Evolutionary conservation across 2,329 filamentous ascomycete species (phyloP).

Genomic region (Talaromyces pinophilus): DNA sequence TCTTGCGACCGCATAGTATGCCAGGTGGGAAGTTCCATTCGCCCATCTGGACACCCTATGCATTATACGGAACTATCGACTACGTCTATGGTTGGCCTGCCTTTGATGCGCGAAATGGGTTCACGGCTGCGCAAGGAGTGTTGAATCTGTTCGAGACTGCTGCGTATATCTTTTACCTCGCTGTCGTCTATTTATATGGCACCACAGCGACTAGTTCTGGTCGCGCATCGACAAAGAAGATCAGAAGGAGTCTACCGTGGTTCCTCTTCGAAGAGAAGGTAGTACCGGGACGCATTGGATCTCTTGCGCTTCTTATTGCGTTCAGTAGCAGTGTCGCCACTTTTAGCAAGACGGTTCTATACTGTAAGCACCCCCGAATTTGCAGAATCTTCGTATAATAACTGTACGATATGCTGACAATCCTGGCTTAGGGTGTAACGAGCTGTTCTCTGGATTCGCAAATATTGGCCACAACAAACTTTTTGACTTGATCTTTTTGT

Average conservation of each 20-base stretch:
- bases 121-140: constrained; percentile 71
- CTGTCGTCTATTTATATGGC: constrained; percentile 51
- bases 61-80: constrained; percentile 77
- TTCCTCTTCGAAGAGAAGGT: constrained; percentile 53
- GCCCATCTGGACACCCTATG: constrained; percentile 75
- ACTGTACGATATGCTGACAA: not conserved
- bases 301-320: constrained; percentile 58
- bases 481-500: constrained; percentile 57
- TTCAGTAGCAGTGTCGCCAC: constrained; percentile 65
- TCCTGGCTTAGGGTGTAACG: constrained; percentile 53
- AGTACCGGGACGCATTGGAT: constrained; percentile 55
- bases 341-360: constrained; percentile 66
- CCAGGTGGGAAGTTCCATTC: constrained; percentile 70
- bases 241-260: constrained; percentile 42
- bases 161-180: constrained; percentile 65
- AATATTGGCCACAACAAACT: constrained; percentile 64
- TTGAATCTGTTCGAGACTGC: constrained; percentile 69
- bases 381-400: not conserved
- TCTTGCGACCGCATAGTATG: constrained; percentile 80
- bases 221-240: constrained; percentile 31
- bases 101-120: constrained; percentile 68
- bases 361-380: constrained; percentile 49
- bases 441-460: constrained; percentile 61
- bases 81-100: constrained; percentile 78
- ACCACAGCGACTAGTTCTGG: constrained; percentile 32